Evolutionary conservation across 2,329 filamentous ascomycete genomes (phyloP).

Genomic region (Aspergillus unguis): DNA sequence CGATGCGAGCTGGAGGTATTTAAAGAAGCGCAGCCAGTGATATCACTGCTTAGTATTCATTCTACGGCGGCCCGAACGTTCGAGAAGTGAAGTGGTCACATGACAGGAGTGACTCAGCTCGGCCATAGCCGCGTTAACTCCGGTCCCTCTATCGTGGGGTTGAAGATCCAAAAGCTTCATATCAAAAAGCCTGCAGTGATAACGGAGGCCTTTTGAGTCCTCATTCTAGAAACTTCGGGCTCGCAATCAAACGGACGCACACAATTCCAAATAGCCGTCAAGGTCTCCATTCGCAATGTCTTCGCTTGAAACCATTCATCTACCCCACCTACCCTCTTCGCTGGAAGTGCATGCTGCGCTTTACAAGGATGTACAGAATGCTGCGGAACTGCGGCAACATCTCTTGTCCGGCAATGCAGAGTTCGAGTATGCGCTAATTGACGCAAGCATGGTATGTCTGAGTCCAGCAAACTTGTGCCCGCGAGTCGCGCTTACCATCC

Average conservation of each 20-base stretch:
- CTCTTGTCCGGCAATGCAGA: constrained; percentile 77
- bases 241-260: background rate
- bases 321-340: constrained; percentile 70
- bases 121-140: constrained; percentile 11
- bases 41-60: constrained; percentile 22
- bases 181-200: constrained; percentile 1
- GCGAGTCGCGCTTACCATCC: constrained; percentile 8
- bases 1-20: constrained; percentile 17
- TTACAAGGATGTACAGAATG: constrained; percentile 74
- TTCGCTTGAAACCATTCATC: constrained; percentile 60
- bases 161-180: background rate
- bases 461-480: background rate
- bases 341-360: constrained; percentile 70
- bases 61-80: constrained; percentile 33
- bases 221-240: background rate
- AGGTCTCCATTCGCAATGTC: background rate
- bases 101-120: constrained; percentile 16
- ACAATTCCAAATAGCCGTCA: background rate
- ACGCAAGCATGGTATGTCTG: constrained; percentile 68
- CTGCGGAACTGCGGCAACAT: constrained; percentile 73
- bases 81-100: constrained; percentile 31
- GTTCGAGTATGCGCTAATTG: constrained; percentile 92
- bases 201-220: background rate
- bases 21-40: constrained; percentile 23
- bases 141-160: constrained; percentile 9